Percentiles rank a stretch among this genome's conserved stretches.
These are phyloP conservation scores for Quercus gilva DNA, from an alignment of 306 rosid genomes.

Conservation along the genomic window DNA sequence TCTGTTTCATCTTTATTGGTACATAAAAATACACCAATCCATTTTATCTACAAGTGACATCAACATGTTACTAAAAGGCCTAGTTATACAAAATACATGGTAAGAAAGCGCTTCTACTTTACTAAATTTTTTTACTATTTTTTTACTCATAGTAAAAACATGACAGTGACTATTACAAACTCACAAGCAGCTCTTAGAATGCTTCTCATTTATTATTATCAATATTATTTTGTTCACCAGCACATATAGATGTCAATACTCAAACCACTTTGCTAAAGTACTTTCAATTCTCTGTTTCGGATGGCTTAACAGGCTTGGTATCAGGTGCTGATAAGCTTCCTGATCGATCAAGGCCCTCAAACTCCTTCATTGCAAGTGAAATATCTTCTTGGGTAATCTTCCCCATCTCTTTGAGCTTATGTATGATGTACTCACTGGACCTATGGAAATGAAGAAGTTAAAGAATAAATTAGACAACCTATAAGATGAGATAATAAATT, in stretches of 20 bases:
- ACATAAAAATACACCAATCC: not conserved
- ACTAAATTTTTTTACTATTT: not conserved
- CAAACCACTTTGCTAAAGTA: not conserved
- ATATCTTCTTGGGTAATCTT: conserved; percentile 80
- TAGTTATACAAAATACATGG: not conserved
- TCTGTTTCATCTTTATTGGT: not conserved
- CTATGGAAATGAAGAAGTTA: conserved; percentile 28
- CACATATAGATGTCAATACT: not conserved
- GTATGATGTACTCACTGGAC: conserved; percentile 66
- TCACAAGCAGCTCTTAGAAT: not conserved
- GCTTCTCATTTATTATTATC: not conserved
- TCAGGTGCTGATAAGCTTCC: conserved; percentile 69
- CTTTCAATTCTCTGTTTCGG: conserved; percentile 20
- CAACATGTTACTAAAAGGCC: not conserved
- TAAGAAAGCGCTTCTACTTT: not conserved
- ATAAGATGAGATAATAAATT: not conserved
- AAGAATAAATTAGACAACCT: not conserved
- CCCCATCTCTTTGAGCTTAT: conserved; percentile 88
- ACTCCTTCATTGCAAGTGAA: conserved; percentile 61
- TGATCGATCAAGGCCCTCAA: conserved; percentile 78
- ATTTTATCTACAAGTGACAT: not conserved
- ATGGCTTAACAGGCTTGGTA: conserved; percentile 52
- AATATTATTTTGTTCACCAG: not conserved
- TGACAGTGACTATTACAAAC: not conserved
- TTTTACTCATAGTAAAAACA: not conserved